Evolutionary conservation across 2,329 filamentous ascomycete species (phyloP).

Genomic region (Corynespora cassiicola): DNA sequence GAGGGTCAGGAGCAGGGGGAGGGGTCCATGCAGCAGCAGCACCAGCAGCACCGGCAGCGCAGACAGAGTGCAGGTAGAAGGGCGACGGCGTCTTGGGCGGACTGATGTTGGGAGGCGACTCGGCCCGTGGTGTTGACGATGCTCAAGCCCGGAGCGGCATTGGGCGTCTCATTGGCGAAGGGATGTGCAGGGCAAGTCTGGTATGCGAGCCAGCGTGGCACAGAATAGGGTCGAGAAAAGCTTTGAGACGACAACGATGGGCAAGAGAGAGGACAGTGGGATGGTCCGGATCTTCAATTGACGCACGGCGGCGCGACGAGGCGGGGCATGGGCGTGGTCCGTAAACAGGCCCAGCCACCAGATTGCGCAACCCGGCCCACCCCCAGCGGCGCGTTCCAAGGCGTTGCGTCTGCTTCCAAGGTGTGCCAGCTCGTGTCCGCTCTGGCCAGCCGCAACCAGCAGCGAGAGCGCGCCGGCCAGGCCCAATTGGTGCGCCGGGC

Average conservation of each 20-base stretch:
- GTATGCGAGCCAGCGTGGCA: constrained; percentile 17
- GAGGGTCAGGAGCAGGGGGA: no score
- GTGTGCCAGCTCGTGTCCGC: no score
- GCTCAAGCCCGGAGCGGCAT: constrained; percentile 26
- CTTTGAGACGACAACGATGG: constrained; percentile 11
- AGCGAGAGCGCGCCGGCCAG: no score
- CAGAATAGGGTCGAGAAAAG: constrained; percentile 19
- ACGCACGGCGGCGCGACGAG: constrained; percentile 36
- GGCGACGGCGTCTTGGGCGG: not conserved
- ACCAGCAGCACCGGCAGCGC: constrained; percentile 6
- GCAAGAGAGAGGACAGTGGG: constrained; percentile 13
- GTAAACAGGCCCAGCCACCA: constrained; percentile 41
- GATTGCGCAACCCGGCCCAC: constrained; percentile 35
- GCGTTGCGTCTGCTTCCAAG: no score
- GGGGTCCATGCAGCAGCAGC: constrained; percentile 8
- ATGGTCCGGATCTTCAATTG: constrained; percentile 40
- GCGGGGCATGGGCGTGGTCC: constrained; percentile 35
- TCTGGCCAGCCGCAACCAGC: no score
- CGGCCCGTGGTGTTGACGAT: constrained; percentile 15
- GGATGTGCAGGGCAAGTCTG: constrained; percentile 4
- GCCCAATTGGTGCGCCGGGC: no score
- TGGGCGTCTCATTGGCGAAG: constrained; percentile 23
- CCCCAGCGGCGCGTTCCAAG: no score
- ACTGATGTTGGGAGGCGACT: constrained; percentile 9
- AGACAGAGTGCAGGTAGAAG: constrained; percentile 4